Evolutionary conservation across 306 rosid species (phyloP).

Genomic region (Lablab purpureus): DNA sequence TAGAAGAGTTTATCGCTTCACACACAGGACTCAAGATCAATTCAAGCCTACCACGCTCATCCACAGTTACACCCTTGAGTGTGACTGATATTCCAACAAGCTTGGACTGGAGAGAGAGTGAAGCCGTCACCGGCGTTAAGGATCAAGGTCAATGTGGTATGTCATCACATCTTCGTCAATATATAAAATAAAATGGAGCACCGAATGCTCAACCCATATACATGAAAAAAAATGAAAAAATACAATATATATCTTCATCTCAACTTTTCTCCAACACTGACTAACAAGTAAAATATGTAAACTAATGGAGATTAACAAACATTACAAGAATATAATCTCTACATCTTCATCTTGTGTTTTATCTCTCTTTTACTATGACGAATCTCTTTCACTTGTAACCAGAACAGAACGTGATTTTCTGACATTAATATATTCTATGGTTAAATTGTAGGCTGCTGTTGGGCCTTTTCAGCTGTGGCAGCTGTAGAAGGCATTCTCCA

Average conservation of each 20-base stretch:
- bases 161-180: not conserved
- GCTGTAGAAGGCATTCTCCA: slow-evolving; percentile 49
- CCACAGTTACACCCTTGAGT: not conserved
- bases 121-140: slow-evolving; percentile 53
- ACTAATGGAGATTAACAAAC: no score
- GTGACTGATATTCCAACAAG: slow-evolving; percentile 25
- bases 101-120: slow-evolving; percentile 50
- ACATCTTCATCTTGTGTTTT: not conserved
- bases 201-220: no score
- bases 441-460: slow-evolving; percentile 45
- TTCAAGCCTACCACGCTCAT: not conserved
- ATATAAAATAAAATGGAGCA: no score
- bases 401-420: no score
- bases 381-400: no score
- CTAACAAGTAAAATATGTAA: no score
- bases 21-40: slow-evolving; percentile 38
- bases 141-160: slow-evolving; percentile 49
- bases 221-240: no score
- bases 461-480: slow-evolving; percentile 54
- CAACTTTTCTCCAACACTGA: no score
- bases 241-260: no score
- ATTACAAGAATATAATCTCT: no score
- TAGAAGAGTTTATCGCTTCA: slow-evolving; percentile 54
- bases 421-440: not conserved
- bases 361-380: no score